phyloP scores from a whole-genome alignment of 768 basidiomycete genomes.

The Lactifluus hygrophoroides region DNA sequence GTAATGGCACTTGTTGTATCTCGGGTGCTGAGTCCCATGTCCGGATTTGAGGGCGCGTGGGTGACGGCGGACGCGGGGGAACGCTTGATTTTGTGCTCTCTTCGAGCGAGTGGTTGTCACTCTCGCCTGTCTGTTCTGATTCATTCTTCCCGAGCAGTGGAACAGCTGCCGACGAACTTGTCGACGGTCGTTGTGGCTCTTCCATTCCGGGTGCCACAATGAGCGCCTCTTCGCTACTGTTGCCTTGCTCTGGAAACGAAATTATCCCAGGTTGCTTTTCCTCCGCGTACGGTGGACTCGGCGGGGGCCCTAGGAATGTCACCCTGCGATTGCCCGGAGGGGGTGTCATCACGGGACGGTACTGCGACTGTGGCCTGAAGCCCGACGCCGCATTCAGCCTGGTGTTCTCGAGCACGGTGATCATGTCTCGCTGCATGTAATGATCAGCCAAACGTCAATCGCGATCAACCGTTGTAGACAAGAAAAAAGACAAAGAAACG shows the following conservation, averaged over 20 bases:
- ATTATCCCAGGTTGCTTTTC: not conserved
- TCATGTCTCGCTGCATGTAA: conserved; percentile 21
- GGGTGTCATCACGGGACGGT: conserved; percentile 2
- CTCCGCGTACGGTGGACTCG: not conserved
- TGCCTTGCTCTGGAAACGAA: not conserved
- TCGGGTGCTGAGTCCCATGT: too few species aligned
- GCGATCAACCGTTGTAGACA: not conserved
- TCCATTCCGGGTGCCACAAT: not conserved
- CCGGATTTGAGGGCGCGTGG: not conserved
- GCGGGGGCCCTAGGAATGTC: conserved; percentile 28
- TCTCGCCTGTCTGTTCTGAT: not conserved
- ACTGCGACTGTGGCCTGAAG: conserved; percentile 9
- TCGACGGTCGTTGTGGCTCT: not conserved
- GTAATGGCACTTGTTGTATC: too few species aligned
- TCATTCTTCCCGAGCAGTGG: not conserved
- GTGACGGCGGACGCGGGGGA: not conserved
- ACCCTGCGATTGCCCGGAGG: conserved; percentile 29
- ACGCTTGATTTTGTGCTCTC: not conserved
- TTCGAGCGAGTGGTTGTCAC: too few species aligned
- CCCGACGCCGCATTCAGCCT: conserved; percentile 31
- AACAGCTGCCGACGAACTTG: not conserved
- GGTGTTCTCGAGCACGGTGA: conserved; percentile 34
- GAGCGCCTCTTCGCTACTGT: not conserved
- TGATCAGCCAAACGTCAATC: not conserved
- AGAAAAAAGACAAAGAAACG: not conserved